Evolutionary conservation across 768 basidiomycete species (phyloP), one percentile per base, ranked within the genome.

Genomic region (Amanita polypyramis): DNA sequence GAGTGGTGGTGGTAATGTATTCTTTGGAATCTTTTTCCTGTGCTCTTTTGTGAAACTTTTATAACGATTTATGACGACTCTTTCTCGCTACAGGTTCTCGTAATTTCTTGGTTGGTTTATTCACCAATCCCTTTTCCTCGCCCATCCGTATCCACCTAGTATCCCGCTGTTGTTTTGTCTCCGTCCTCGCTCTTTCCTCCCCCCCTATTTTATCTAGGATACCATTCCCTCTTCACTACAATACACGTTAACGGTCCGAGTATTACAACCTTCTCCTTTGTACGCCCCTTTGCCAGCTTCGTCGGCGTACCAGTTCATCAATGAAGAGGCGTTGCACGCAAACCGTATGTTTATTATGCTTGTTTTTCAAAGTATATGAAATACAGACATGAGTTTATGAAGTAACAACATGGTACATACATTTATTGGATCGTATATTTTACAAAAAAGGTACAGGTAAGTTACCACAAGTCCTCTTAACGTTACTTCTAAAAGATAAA

Each of bases 201-300:
- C 52, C 50, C 43, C 51, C 55, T 36, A 43, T 47, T 43, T 55
- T 60, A 51, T 55, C 51, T 59, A 57, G 54, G 54, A 60, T 56
- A 60, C 55, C 58, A 59, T 65, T 52, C 60, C 55, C 58, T 52
- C 42, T 48, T 49, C 46, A 36, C 50, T 58, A 25, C 47, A 49
- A 42, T 42, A 49, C 47, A 49, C 21, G 25, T 23, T 20, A 19
- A n/a, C n/a, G n/a, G 25, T 41, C 39, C 20, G 19, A 15, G 9
- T 20, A 12, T 37, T 25, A 38, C 34, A 38, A 46, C 25, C 20
- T 29, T 19, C 30, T 15, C 11, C 19, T 19, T 14, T 11, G 29
- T 30, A n/a, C 27, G 29, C 30, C n/a, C 30, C 9, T 20, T 35
- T 29, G 12, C 17, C 19, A 15, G 19, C 17, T 33, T 30, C 15